Evolutionary conservation across 176 grass and related monocot species (phyloP).

Genomic region (Oryza rufipogon): DNA sequence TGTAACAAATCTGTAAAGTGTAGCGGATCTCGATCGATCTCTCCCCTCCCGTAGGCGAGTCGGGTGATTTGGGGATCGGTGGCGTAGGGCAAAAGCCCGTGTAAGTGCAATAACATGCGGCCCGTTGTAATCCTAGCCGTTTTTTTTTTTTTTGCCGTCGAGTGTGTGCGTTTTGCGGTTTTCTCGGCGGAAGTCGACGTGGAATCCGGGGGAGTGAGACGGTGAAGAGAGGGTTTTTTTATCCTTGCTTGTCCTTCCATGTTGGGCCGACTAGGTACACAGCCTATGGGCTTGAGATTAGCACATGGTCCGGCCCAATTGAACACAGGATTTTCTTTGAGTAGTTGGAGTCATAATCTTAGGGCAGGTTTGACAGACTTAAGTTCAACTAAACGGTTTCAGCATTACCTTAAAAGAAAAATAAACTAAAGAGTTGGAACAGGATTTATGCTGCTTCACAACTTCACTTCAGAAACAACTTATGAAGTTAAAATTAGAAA

Average conservation of each 20-base stretch:
- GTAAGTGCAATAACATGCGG: neutral
- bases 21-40: constrained; percentile 11
- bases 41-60: neutral
- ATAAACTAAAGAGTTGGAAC: no score
- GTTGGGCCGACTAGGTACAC: neutral
- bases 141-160: neutral
- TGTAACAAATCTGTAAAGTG: constrained; percentile 36
- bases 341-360: no score
- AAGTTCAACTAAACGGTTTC: no score
- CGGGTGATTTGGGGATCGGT: no score
- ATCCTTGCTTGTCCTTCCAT: no score
- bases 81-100: neutral
- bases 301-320: neutral
- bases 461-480: no score
- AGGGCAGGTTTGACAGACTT: no score
- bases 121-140: neutral
- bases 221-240: no score
- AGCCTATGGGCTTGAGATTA: neutral
- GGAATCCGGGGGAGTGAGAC: neutral
- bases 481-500: no score
- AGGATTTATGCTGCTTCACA: no score
- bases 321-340: neutral
- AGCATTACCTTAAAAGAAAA: no score
- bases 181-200: neutral
- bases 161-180: neutral